A percentile compares a stretch with the other conserved stretches of the same genome.
phyloP scores from a whole-genome alignment of 495 filamentous ascomycete species.

The Staphylotrichum tortipilum region DNA sequence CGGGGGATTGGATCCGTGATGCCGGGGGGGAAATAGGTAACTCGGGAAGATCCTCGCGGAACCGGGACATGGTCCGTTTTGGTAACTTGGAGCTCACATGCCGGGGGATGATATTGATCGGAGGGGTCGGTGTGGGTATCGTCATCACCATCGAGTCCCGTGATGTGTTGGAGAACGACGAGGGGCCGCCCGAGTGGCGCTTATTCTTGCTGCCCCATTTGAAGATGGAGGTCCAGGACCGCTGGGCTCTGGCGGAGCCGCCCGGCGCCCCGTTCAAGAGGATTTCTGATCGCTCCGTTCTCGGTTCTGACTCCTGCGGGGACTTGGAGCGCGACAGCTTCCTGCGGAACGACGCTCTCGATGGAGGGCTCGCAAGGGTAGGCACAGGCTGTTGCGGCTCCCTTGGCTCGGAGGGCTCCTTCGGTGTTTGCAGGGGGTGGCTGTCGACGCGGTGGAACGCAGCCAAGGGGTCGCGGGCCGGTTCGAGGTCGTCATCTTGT shows the following conservation, averaged over 20 bases:
- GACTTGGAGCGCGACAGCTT: constrained; percentile 36
- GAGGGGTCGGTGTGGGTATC: constrained; percentile 24
- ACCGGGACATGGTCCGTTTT: constrained; percentile 76
- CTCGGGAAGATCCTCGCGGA: constrained; percentile 87
- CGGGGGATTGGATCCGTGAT: constrained; percentile 68
- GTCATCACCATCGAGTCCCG: constrained; percentile 62
- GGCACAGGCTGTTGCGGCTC: constrained; percentile 8
- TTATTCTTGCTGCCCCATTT: constrained; percentile 54
- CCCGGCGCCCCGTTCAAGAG: constrained; percentile 32
- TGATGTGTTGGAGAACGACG: constrained; percentile 74
- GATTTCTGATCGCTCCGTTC: constrained; percentile 30
- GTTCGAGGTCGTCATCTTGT: constrained; percentile 7
- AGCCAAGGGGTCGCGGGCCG: constrained; percentile 15
- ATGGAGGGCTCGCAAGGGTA: constrained; percentile 12
- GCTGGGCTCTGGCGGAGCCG: constrained; percentile 31
- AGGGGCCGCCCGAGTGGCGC: constrained; percentile 48
- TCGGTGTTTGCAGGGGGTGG: constrained; percentile 12
- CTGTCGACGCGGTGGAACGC: constrained; percentile 33
- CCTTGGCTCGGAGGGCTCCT: constrained; percentile 1
- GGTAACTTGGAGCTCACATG: constrained; percentile 40
- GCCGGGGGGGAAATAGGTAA: constrained; percentile 72
- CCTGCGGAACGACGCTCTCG: constrained; percentile 25
- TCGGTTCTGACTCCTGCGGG: constrained; percentile 23
- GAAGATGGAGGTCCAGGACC: constrained; percentile 66
- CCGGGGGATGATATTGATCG: constrained; percentile 26